These are phyloP conservation scores for Alternaria angustiovoidea DNA, from an alignment of 2,329 filamentous ascomycete genomes.

Conservation along the genomic window DNA sequence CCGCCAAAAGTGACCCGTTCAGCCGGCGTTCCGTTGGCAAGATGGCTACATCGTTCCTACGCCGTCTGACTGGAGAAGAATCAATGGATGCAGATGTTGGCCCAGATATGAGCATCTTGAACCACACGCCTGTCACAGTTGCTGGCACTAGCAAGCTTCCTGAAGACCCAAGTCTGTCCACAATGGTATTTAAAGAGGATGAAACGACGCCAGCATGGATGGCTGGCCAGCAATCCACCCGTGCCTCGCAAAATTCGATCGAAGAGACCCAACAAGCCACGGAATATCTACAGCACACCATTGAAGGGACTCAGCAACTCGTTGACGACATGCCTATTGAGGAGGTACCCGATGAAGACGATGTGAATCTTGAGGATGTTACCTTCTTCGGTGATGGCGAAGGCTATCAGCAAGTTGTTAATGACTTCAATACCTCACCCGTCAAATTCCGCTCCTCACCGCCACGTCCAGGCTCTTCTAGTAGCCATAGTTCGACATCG, in stretches of 20 bases:
- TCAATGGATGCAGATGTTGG: background rate
- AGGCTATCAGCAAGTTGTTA: background rate
- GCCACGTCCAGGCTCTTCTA: constrained; percentile 27
- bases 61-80: constrained; percentile 36
- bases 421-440: constrained; percentile 8
- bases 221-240: too few relatives aligned
- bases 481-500: constrained; percentile 42
- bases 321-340: constrained; percentile 11
- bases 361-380: constrained; percentile 18
- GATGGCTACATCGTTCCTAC: constrained; percentile 35
- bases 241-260: background rate
- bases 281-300: background rate
- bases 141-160: background rate
- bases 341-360: background rate
- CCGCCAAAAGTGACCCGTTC: constrained; percentile 42
- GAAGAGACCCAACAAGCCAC: background rate
- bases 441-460: constrained; percentile 35
- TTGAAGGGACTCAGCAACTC: background rate
- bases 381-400: constrained; percentile 15
- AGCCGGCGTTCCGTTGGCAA: constrained; percentile 11
- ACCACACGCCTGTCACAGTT: background rate
- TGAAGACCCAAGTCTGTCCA: too few relatives aligned
- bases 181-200: too few relatives aligned
- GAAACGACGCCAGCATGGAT: background rate
- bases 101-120: background rate